Conservation (phyloP, 2,329 filamentous ascomycete genomes). For the Pseudogymnoascus sp. region DNA sequence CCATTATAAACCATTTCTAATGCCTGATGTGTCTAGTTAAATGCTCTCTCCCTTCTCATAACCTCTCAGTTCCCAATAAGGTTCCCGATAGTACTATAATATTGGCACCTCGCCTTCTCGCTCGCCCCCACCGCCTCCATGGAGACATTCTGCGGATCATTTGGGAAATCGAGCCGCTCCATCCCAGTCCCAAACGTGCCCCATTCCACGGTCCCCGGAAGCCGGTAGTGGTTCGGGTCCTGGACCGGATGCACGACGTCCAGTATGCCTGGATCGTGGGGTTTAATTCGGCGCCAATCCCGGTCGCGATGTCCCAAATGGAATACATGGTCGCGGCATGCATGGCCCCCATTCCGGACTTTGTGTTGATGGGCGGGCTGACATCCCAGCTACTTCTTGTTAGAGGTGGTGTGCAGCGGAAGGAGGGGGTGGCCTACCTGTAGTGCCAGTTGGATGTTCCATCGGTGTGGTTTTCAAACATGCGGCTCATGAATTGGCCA, state of each 20-base stretch:
- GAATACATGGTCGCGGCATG: conserved; percentile 62
- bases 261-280: conserved; percentile 63
- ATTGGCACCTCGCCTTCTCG: conserved; percentile 41
- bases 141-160: conserved; percentile 29
- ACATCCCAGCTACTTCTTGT: conserved; percentile 42
- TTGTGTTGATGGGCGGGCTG: conserved; percentile 47
- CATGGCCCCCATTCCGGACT: conserved; percentile 53
- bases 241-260: conserved; percentile 62
- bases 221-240: conserved; percentile 57
- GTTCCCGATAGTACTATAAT: conserved; percentile 40
- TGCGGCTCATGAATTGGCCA: conserved; percentile 43
- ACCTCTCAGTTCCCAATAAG: not conserved
- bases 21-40: not conserved
- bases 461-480: conserved; percentile 11
- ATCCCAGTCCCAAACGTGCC: conserved; percentile 33
- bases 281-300: conserved; percentile 50
- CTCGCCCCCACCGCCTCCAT: conserved; percentile 39
- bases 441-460: conserved; percentile 54
- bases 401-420: conserved; percentile 11
- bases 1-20: not conserved
- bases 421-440: conserved; percentile 32
- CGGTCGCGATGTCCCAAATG: conserved; percentile 60
- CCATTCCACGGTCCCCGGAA: conserved; percentile 45
- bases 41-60: not conserved
- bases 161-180: conserved; percentile 35